phyloP scores from a whole-genome alignment of 495 filamentous ascomycete species.

The Jackrogersella multiformis region DNA sequence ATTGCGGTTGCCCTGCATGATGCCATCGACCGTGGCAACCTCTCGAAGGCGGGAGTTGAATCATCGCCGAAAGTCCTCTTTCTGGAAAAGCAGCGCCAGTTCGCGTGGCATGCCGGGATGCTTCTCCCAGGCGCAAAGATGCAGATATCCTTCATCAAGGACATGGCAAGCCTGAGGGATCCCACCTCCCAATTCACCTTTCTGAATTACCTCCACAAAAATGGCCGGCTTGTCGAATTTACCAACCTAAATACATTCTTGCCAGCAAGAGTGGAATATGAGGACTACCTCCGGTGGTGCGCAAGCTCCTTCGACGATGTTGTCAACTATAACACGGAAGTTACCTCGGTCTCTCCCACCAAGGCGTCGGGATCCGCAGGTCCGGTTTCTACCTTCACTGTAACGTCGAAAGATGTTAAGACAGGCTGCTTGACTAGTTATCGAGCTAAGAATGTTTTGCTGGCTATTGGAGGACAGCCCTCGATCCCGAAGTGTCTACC shows the following conservation, averaged over 20 bases:
- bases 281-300: slow-evolving; percentile 96
- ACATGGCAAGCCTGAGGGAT: slow-evolving; percentile 87
- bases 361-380: slow-evolving; percentile 48
- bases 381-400: slow-evolving; percentile 59
- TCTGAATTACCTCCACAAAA: slow-evolving; percentile 86
- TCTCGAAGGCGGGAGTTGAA: slow-evolving; percentile 47
- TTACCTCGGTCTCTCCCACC: slow-evolving; percentile 65
- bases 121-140: slow-evolving; percentile 90
- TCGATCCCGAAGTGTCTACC: slow-evolving; percentile 76
- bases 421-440: slow-evolving; percentile 49
- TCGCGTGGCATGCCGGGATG: slow-evolving; percentile 96
- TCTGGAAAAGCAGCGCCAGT: slow-evolving; percentile 82
- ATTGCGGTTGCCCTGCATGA: slow-evolving; percentile 92
- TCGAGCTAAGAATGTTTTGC: slow-evolving; percentile 79
- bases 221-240: slow-evolving; percentile 83
- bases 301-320: slow-evolving; percentile 79
- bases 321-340: slow-evolving; percentile 82
- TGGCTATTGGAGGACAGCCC: slow-evolving; percentile 84
- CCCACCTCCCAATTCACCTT: slow-evolving; percentile 94
- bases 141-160: slow-evolving; percentile 99
- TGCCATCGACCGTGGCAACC: slow-evolving; percentile 54
- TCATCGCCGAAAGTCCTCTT: slow-evolving; percentile 76
- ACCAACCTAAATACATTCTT: slow-evolving; percentile 90
- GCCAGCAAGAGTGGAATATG: slow-evolving; percentile 86
- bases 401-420: slow-evolving; percentile 52